Evolutionary conservation across 208 protist genomes (phyloP), one percentile per base, ranked within the genome.

Genomic region (Angomonas ambiguus): DNA sequence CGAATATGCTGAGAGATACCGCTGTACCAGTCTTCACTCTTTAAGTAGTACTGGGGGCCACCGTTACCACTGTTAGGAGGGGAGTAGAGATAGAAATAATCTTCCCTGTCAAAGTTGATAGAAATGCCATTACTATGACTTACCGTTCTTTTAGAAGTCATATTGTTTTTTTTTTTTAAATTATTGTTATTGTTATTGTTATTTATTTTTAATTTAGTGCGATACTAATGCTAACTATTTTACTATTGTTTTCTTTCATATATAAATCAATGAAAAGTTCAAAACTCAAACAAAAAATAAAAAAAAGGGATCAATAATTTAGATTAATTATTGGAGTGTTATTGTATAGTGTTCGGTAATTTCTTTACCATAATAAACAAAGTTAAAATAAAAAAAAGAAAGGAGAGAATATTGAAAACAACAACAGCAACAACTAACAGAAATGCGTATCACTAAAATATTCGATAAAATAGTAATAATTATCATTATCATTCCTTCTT

Each of bases 231-330:
- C 22, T 28, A 53, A 53, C 22, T 24, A 53, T n/a, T n/a, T n/a
- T n/a, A n/a, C n/a, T n/a, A n/a, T n/a, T n/a, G n/a, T n/a, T n/a
- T n/a, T n/a, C 48, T 24, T 24, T 28, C 2, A 53, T 24, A 53
- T 31, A 62, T 42, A 62, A 62, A 62, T 62, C 35, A 42, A 62
- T 16, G 38, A 65, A 42, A 35, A 56, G 18, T 2, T 13, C 2
- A 45, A 6, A 30, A 8, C 24, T 16, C 30, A 65, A 65, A 65
- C n/a, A 65, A n/a, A 65, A 1, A 65, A 65, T n/a, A 42, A 48
- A 55, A 11, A 49, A 51, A 22, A n/a, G n/a, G n/a, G n/a, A n/a
- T n/a, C n/a, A n/a, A n/a, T n/a, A n/a, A n/a, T n/a, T n/a, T n/a
- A n/a, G n/a, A n/a, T n/a, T n/a, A n/a, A n/a, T n/a, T n/a, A n/a